A percentile compares a stretch with the other conserved stretches of the same genome.
Evolutionary conservation across 441 rosid genomes (phyloP).

Genomic region (Eruca vesicaria): DNA sequence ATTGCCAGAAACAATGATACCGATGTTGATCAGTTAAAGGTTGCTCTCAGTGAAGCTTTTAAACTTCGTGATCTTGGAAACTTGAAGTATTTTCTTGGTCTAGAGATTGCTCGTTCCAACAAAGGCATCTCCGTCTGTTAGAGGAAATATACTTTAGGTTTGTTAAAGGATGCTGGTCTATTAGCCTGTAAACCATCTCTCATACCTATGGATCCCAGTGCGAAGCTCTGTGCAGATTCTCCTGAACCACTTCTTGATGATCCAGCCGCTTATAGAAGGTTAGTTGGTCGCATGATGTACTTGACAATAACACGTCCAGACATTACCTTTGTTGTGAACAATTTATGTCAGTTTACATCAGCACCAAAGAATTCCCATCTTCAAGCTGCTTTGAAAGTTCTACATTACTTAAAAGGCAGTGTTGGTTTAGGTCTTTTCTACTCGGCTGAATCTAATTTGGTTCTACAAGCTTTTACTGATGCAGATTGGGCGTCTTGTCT

Average conservation of each 20-base stretch:
- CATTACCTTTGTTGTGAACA: not conserved
- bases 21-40: not conserved
- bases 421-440: not conserved
- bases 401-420: not conserved
- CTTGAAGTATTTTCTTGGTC: not conserved
- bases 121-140: not conserved
- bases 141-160: not conserved
- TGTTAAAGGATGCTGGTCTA: not conserved
- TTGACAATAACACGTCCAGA: not conserved
- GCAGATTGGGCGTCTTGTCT: not conserved
- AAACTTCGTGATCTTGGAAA: not conserved
- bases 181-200: not conserved
- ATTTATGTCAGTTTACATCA: not conserved
- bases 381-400: not conserved
- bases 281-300: not conserved
- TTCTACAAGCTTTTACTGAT: not conserved
- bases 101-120: not conserved
- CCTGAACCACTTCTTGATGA: not conserved
- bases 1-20: not conserved
- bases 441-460: not conserved
- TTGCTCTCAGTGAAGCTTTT: not conserved
- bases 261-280: not conserved
- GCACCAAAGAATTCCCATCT: not conserved
- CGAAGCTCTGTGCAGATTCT: not conserved
- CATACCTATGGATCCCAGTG: not conserved